phyloP scores from a whole-genome alignment of 768 basidiomycete species.

The Russula earlei region DNA sequence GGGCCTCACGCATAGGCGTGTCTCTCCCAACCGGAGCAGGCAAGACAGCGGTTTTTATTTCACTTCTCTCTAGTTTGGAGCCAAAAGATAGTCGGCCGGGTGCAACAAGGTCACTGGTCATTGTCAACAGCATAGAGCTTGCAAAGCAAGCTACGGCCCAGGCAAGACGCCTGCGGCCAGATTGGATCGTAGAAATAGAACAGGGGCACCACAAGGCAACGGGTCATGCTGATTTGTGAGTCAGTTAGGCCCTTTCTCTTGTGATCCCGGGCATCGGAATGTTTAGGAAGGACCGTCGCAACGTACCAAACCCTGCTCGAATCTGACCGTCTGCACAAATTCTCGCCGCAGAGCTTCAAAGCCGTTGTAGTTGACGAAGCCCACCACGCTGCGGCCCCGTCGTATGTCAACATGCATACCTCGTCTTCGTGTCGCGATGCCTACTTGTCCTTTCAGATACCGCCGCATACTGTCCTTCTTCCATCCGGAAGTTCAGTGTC shows the following conservation, averaged over 20 bases:
- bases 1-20: slow-evolving; percentile 70
- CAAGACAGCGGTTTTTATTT: slow-evolving; percentile 90
- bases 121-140: slow-evolving; percentile 86
- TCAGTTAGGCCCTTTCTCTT: not conserved
- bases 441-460: slow-evolving; percentile 43
- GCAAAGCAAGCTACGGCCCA: slow-evolving; percentile 79
- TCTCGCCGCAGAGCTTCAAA: slow-evolving; percentile 55
- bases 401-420: slow-evolving; percentile 43
- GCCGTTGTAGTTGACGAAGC: slow-evolving; percentile 88
- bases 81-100: slow-evolving; percentile 29
- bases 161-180: slow-evolving; percentile 53
- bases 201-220: slow-evolving; percentile 77
- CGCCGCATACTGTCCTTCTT: slow-evolving; percentile 80
- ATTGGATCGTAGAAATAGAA: slow-evolving; percentile 84
- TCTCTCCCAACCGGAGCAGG: slow-evolving; percentile 78
- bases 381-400: slow-evolving; percentile 89
- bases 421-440: not conserved
- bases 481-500: slow-evolving; percentile 50
- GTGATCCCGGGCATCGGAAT: not conserved
- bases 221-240: slow-evolving; percentile 80
- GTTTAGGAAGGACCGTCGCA: slow-evolving; percentile 57
- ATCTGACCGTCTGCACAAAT: slow-evolving; percentile 58
- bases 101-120: slow-evolving; percentile 58
- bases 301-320: slow-evolving; percentile 81
- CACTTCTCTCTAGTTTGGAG: slow-evolving; percentile 58